Evolutionary conservation across 2,329 filamentous ascomycete genomes (phyloP).

Genomic region (Fusarium agapanthi): DNA sequence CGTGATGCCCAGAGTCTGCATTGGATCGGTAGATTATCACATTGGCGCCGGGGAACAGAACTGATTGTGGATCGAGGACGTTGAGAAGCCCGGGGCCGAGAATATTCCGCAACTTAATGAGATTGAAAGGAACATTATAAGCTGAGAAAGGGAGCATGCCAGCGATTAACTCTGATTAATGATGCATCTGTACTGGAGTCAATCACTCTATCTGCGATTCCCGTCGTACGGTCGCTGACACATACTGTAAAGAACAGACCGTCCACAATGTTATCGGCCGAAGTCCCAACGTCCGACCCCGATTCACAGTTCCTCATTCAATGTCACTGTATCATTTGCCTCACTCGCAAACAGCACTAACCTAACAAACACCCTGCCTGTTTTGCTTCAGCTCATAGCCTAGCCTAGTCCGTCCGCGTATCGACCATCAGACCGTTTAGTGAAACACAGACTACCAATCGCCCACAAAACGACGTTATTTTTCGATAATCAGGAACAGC

Average conservation of each 20-base stretch:
- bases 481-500: neutral
- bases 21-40: conserved; percentile 8
- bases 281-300: neutral
- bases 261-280: neutral
- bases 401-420: neutral
- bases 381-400: conserved; percentile 11
- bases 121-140: conserved; percentile 15
- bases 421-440: neutral
- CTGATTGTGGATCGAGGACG: conserved; percentile 6
- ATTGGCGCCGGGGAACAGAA: neutral
- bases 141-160: conserved; percentile 9
- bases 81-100: neutral
- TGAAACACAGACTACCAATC: neutral
- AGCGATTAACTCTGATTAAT: neutral
- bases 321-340: neutral
- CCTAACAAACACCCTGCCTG: neutral
- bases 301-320: neutral
- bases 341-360: neutral
- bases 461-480: neutral
- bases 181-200: neutral
- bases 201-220: neutral
- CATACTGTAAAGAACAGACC: neutral
- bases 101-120: conserved; percentile 7
- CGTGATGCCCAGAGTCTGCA: neutral
- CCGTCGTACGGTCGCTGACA: neutral